Evolutionary conservation across 257 asterid species (phyloP).

Genomic region (Salvia miltiorrhiza): DNA sequence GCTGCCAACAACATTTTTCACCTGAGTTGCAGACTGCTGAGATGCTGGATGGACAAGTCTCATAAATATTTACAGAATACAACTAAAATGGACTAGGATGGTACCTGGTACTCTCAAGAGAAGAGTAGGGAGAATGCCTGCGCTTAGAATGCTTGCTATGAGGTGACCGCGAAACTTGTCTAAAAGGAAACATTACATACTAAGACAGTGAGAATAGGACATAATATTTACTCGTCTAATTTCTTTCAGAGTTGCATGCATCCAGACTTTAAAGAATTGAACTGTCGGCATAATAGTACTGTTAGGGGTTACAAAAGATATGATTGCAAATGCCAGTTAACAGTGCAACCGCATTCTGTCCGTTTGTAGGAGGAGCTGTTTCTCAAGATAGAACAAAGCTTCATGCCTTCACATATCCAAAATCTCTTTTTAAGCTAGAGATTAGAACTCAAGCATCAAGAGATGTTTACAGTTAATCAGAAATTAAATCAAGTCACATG

Average conservation of each 20-base stretch:
- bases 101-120: conserved; percentile 90
- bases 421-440: background rate
- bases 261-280: conserved; percentile 21
- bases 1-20: conserved; percentile 33
- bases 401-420: conserved; percentile 3
- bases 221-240: conserved; percentile 29
- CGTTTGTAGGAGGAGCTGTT: conserved; percentile 11
- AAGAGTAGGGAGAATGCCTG: conserved; percentile 93
- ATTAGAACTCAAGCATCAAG: background rate
- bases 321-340: conserved; percentile 7
- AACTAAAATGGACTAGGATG: conserved; percentile 24
- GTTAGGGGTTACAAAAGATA: background rate
- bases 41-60: conserved; percentile 26
- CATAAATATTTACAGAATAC: conserved; percentile 24
- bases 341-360: conserved; percentile 9
- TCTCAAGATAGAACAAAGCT: conserved; percentile 11
- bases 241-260: conserved; percentile 36
- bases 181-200: conserved; percentile 81
- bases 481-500: too few species aligned
- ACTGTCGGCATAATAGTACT: conserved; percentile 1
- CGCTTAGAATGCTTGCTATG: conserved; percentile 99
- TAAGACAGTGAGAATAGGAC: conserved; percentile 52
- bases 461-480: background rate
- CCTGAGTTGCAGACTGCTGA: conserved; percentile 40
- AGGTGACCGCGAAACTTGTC: conserved; percentile 97